Evolutionary conservation across 257 asterid genomes (phyloP).

Genomic region (Solanum clarkiae): DNA sequence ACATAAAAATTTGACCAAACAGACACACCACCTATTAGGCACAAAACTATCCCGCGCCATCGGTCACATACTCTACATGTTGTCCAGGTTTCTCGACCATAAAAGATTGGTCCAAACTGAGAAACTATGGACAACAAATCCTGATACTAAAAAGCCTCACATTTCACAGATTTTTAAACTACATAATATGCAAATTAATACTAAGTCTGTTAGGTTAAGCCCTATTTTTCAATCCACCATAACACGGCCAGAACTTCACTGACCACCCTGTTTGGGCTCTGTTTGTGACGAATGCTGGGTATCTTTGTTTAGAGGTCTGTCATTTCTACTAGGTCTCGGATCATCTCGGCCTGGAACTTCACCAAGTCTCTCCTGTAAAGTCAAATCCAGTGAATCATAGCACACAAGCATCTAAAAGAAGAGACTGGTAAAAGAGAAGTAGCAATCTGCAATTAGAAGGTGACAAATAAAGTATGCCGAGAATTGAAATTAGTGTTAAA

Average conservation of each 20-base stretch:
- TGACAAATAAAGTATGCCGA: neutral
- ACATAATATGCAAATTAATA: constrained; percentile 25
- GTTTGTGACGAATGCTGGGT: constrained; percentile 21
- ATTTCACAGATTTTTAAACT: constrained; percentile 29
- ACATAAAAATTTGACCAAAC: constrained; percentile 16
- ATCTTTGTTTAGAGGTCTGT: constrained; percentile 22
- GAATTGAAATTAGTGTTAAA: neutral
- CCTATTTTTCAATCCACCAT: constrained; percentile 16
- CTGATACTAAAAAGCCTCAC: constrained; percentile 25
- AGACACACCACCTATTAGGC: constrained; percentile 9
- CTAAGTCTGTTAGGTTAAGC: constrained; percentile 37
- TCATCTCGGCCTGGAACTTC: constrained; percentile 55
- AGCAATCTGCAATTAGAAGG: neutral
- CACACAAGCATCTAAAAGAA: neutral
- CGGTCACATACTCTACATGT: constrained; percentile 24
- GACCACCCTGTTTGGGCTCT: constrained; percentile 12
- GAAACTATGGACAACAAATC: constrained; percentile 24
- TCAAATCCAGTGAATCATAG: neutral
- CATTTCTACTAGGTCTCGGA: constrained; percentile 49
- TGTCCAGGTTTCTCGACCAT: constrained; percentile 38
- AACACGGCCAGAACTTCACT: constrained; percentile 18
- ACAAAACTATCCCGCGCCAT: constrained; percentile 23
- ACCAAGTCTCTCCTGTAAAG: constrained; percentile 61
- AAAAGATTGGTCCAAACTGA: constrained; percentile 30
- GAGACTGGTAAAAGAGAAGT: neutral